A percentile compares a stretch with the other conserved stretches of the same genome.
Evolutionary conservation across 1,284 basidiomycete species (phyloP).

Genomic region (Mycena sp.): DNA sequence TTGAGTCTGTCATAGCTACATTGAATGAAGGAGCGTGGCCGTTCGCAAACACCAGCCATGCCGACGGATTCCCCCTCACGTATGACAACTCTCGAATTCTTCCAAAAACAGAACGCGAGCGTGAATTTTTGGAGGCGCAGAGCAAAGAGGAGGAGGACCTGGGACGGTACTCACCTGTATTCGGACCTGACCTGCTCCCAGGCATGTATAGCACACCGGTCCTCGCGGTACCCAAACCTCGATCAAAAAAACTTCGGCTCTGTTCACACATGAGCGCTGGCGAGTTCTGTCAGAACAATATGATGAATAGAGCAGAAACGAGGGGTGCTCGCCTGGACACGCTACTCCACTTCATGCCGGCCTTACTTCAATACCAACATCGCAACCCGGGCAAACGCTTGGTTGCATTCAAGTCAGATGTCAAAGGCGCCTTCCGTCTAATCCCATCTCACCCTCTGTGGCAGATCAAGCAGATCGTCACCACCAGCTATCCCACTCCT

Average conservation of each 20-base stretch:
- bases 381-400: neutral
- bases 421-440: neutral
- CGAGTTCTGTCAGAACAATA: slow-evolving; percentile 41
- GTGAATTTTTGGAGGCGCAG: slow-evolving; percentile 2
- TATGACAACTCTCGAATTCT: slow-evolving; percentile 35
- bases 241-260: slow-evolving; percentile 42
- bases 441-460: neutral
- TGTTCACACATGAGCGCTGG: slow-evolving; percentile 50
- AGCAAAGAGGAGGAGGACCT: slow-evolving; percentile 39
- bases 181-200: slow-evolving; percentile 46
- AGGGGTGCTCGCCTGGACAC: slow-evolving; percentile 12
- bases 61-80: slow-evolving; percentile 31
- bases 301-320: slow-evolving; percentile 34
- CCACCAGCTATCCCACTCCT: slow-evolving; percentile 1
- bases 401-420: slow-evolving; percentile 9
- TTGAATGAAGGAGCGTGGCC: slow-evolving; percentile 46
- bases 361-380: neutral
- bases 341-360: neutral
- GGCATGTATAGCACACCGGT: slow-evolving; percentile 52
- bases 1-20: slow-evolving; percentile 37
- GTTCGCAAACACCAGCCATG: slow-evolving; percentile 37
- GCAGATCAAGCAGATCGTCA: slow-evolving; percentile 14
- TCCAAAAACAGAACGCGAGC: slow-evolving; percentile 1
- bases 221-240: slow-evolving; percentile 47
- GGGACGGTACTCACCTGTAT: slow-evolving; percentile 43